Evolutionary conservation across 2,329 filamentous ascomycete species (phyloP).

Genomic region (Stagonosporopsis chrysanthemi): DNA sequence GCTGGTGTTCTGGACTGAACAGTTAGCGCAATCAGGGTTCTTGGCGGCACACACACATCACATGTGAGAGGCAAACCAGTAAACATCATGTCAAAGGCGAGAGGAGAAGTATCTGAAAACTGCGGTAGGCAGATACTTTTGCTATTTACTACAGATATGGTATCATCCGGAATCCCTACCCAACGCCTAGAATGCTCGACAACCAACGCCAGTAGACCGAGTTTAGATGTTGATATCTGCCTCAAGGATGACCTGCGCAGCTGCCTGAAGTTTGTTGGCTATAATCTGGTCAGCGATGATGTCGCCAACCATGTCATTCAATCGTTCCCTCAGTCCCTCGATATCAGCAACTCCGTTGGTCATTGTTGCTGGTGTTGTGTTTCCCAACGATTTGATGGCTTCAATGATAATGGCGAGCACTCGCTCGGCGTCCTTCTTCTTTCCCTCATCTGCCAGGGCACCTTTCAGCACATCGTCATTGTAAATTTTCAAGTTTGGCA

Average conservation of each 20-base stretch:
- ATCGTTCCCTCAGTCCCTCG: slow-evolving; percentile 50
- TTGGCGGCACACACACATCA: slow-evolving; percentile 14
- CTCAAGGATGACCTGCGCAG: slow-evolving; percentile 35
- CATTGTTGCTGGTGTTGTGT: slow-evolving; percentile 48
- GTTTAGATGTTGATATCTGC: slow-evolving; percentile 30
- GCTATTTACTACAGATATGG: slow-evolving; percentile 23
- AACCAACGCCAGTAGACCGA: background rate
- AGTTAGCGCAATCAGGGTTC: slow-evolving; percentile 15
- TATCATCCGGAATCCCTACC: slow-evolving; percentile 19
- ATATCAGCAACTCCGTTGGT: slow-evolving; percentile 53
- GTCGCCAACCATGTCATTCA: slow-evolving; percentile 56
- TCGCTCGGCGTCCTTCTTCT: slow-evolving; percentile 66
- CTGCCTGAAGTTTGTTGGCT: slow-evolving; percentile 45
- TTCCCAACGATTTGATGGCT: slow-evolving; percentile 62
- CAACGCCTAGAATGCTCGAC: slow-evolving; percentile 21
- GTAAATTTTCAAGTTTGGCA: slow-evolving; percentile 72
- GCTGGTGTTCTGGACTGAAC: slow-evolving; percentile 12
- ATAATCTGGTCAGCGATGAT: slow-evolving; percentile 52
- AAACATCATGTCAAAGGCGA: background rate
- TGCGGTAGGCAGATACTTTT: slow-evolving; percentile 11
- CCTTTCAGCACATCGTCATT: slow-evolving; percentile 65
- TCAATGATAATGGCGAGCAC: slow-evolving; percentile 65
- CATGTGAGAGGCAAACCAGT: slow-evolving; percentile 12
- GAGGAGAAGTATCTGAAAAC: background rate
- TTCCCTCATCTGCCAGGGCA: slow-evolving; percentile 57